phyloP scores from a whole-genome alignment of 2,329 filamentous ascomycete genomes.

The Colletotrichum eleusines region DNA sequence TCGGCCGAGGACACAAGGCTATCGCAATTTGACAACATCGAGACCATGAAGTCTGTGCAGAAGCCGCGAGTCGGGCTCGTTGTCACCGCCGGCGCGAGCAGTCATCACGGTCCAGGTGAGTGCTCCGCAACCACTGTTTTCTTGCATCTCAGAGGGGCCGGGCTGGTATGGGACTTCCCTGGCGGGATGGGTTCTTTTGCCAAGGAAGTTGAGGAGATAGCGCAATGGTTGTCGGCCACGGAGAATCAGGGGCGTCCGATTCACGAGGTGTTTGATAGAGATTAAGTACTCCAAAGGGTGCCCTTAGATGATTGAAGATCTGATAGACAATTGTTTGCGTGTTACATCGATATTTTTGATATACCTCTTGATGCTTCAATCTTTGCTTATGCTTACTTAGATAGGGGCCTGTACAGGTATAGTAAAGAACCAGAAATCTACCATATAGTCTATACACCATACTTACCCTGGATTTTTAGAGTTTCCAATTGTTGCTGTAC shows the following conservation, averaged over 20 bases:
- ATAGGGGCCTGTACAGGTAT: too few species aligned
- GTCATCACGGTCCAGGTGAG: not conserved
- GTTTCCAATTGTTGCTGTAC: too few species aligned
- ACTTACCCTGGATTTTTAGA: too few species aligned
- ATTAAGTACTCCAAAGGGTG: too few species aligned
- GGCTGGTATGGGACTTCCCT: not conserved
- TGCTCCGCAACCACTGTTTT: not conserved
- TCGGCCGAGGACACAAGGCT: not conserved
- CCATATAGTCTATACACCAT: too few species aligned
- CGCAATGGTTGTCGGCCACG: not conserved
- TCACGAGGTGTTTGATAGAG: not conserved
- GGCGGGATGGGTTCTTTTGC: not conserved
- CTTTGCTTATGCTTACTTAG: too few species aligned
- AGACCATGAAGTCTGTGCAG: not conserved
- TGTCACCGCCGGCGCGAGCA: not conserved
- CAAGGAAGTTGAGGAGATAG: not conserved
- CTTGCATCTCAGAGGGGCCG: not conserved
- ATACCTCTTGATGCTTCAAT: too few species aligned
- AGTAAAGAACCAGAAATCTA: too few species aligned
- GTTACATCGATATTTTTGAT: too few species aligned
- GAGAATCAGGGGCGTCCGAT: not conserved
- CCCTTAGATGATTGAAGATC: too few species aligned
- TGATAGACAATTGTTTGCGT: too few species aligned
- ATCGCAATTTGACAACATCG: not conserved
- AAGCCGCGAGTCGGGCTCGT: too few species aligned